Conservation (phyloP, 1,284 basidiomycete species). For the Vanrija humicola region DNA sequence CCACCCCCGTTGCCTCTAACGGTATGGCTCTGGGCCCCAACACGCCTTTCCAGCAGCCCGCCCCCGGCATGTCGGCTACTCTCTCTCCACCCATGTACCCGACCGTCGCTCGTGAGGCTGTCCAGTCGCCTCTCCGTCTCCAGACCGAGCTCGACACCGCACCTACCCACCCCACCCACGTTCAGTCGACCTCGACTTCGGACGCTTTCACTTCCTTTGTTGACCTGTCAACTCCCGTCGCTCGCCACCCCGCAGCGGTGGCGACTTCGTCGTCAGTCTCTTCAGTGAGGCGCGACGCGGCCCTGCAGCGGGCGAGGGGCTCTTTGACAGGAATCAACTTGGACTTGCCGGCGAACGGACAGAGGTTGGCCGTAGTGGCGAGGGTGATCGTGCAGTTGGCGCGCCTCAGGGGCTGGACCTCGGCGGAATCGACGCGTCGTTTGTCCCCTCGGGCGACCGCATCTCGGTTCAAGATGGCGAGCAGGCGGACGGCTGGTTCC, state of each 20-base stretch:
- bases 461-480: slow-evolving; percentile 4
- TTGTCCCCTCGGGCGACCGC: slow-evolving; percentile 4
- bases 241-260: slow-evolving; percentile 49
- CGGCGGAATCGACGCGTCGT: slow-evolving; percentile 9
- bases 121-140: slow-evolving; percentile 15
- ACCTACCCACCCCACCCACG: not conserved
- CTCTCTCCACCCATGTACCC: slow-evolving; percentile 32
- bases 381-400: slow-evolving; percentile 41
- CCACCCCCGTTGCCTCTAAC: not conserved
- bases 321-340: slow-evolving; percentile 25
- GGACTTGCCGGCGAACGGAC: slow-evolving; percentile 26
- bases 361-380: slow-evolving; percentile 32
- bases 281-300: slow-evolving; percentile 24
- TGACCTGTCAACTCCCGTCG: slow-evolving; percentile 33
- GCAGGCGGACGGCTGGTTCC: slow-evolving; percentile 17
- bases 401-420: slow-evolving; percentile 33
- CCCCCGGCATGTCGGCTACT: slow-evolving; percentile 26
- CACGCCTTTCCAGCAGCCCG: slow-evolving; percentile 2
- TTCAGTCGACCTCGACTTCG: slow-evolving; percentile 4
- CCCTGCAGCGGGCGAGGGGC: slow-evolving; percentile 49
- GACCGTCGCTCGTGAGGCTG: slow-evolving; percentile 11
- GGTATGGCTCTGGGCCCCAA: slow-evolving; percentile 4
- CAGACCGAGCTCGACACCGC: slow-evolving; percentile 15
- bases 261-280: slow-evolving; percentile 32
- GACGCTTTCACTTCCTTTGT: slow-evolving; percentile 17